Base-by-base conservation (phyloP, 2,329 filamentous ascomycete genomes). In the Chaetothyriales sp. region DNA sequence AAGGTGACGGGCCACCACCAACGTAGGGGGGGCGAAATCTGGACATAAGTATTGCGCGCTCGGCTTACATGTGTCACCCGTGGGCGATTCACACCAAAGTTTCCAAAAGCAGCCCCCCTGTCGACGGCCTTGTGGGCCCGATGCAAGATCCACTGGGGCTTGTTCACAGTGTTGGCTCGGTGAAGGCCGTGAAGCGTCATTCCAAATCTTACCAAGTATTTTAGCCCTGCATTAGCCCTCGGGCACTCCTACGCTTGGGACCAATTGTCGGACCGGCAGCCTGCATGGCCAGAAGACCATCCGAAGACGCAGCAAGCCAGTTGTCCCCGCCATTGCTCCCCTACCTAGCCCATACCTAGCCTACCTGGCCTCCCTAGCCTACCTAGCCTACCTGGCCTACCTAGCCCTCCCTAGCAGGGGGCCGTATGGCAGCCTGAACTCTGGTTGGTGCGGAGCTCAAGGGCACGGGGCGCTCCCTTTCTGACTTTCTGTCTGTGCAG, bases 11-110 rank as follows among this genome's bases (percentile, higher is more conserved):
- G 8, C 18, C 18, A 32, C 3, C 45, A 19, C 19, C n/a, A n/a
- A n/a, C n/a, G n/a, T 6, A 25, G 6, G 22, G 18, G 45, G 45
- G 45, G 45, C 45, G 45, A 47, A 47, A 47, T 47, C 45, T 26
- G n/a, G 26, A 26, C 45, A 47, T 47, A 47, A 47, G 45, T 47
- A 47, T 39, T 39, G 32, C 32, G 32, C 32, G 32, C 32, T 39
- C 32, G 32, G 32, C 32, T 39, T 39, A 39, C 32, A 39, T 39
- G 32, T 39, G 32, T 39, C 7, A 39, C 32, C 32, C 8, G 32
- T 39, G 32, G 32, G 32, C 12, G 32, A 39, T 39, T 39, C 32
- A 39, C 32, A 39, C 15, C 32, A 39, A 39, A 39, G 32, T 39
- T 39, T 39, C 32, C 32, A 39, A 39, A 39, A 39, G 32, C 32